Percentiles rank a stretch among this genome's conserved stretches.
phyloP scores from a whole-genome alignment of 371 early-diverging fungal species.

The Lichtheimia corymbifera region DNA sequence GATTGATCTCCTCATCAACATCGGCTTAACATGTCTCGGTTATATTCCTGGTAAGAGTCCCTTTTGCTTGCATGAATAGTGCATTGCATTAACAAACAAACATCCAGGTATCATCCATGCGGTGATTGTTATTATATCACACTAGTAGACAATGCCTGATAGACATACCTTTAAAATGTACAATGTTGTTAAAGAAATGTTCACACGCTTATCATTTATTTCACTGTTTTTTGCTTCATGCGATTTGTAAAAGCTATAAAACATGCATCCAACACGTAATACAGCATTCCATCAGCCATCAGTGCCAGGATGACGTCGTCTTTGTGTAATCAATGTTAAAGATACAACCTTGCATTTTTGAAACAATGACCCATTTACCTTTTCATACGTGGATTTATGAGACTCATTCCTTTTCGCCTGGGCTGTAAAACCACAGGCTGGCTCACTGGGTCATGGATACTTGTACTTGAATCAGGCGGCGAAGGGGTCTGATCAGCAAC shows the following conservation, averaged over 20 bases:
- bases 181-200: no score
- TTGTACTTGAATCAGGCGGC: neutral
- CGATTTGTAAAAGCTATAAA: neutral
- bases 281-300: neutral
- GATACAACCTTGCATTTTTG: neutral
- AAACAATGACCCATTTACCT: slow-evolving; percentile 3
- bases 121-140: no score
- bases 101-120: no score
- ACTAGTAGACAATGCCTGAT: no score
- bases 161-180: no score
- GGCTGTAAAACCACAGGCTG: neutral
- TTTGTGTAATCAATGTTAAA: neutral
- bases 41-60: slow-evolving; percentile 69
- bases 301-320: neutral
- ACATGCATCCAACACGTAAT: neutral
- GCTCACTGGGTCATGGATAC: neutral
- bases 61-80: no score
- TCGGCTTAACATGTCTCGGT: slow-evolving; percentile 74
- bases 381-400: slow-evolving; percentile 14
- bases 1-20: slow-evolving; percentile 73
- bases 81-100: no score
- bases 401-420: slow-evolving; percentile 14
- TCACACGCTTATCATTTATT: no score
- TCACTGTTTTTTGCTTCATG: neutral
- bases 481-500: neutral